These are phyloP conservation scores for Sparassis latifolia DNA, from an alignment of 1,284 basidiomycete genomes.

Conservation along the genomic window DNA sequence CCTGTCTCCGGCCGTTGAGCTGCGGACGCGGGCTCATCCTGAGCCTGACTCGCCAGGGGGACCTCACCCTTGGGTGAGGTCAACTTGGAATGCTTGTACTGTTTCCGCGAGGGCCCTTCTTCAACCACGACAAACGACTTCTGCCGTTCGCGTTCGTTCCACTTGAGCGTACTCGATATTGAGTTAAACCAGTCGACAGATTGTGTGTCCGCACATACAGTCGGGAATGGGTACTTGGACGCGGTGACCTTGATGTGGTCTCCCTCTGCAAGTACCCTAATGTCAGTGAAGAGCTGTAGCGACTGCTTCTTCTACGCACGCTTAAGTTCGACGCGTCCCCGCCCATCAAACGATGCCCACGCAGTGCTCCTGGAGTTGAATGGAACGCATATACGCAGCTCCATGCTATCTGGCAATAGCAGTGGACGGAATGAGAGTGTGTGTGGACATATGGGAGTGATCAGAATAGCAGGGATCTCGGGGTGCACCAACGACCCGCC, in stretches of 20 bases:
- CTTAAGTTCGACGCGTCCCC: slow-evolving; percentile 92
- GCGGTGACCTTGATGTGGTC: slow-evolving; percentile 99
- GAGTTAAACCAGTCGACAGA: slow-evolving; percentile 98
- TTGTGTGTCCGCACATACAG: slow-evolving; percentile 95
- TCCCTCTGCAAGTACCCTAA: slow-evolving; percentile 59
- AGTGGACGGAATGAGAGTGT: slow-evolving; percentile 98
- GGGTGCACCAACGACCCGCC: slow-evolving; percentile 98
- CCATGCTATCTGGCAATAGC: slow-evolving; percentile 98
- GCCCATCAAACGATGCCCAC: slow-evolving; percentile 98
- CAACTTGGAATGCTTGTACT: slow-evolving; percentile 17
- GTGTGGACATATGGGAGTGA: slow-evolving; percentile 98
- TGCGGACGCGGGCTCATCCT: background rate
- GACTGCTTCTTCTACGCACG: slow-evolving; percentile 49
- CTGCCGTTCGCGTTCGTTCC: slow-evolving; percentile 96
- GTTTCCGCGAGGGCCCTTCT: slow-evolving; percentile 55
- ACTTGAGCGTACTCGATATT: slow-evolving; percentile 93
- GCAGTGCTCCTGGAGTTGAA: slow-evolving; percentile 98
- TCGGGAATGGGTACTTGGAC: slow-evolving; percentile 97
- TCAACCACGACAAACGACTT: slow-evolving; percentile 98
- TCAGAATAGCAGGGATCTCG: slow-evolving; percentile 93
- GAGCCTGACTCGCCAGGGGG: background rate
- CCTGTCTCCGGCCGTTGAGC: slow-evolving; percentile 29
- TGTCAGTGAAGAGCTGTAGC: slow-evolving; percentile 3
- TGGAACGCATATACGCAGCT: slow-evolving; percentile 95
- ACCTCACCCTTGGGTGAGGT: slow-evolving; percentile 1